A percentile compares a stretch with the other conserved stretches of the same genome.
Conservation (phyloP, 73 alveolate genomes). For the Paramecium bursaria region DNA sequence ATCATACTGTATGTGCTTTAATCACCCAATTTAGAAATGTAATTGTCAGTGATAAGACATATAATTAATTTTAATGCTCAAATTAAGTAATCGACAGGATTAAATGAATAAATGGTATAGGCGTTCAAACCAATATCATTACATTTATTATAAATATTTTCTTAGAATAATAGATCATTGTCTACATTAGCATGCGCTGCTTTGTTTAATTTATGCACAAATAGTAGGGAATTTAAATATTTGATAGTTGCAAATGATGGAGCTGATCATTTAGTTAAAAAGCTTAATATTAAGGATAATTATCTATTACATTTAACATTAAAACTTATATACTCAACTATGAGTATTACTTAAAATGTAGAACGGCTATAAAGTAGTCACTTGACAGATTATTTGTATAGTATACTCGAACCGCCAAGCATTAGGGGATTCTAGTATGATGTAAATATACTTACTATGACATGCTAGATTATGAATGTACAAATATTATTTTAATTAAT, state of each 20-base stretch:
- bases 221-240: conserved; percentile 41
- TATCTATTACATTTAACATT: conserved; percentile 34
- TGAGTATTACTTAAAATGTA: conserved; percentile 51
- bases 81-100: conserved; percentile 19
- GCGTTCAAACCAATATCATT: conserved; percentile 27
- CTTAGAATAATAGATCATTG: conserved; percentile 1
- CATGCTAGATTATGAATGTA: conserved; percentile 10
- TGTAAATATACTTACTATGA: neutral
- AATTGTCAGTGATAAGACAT: neutral
- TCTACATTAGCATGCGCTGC: conserved; percentile 24
- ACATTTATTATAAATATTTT: neutral
- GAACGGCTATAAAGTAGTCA: neutral
- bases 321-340: conserved; percentile 29
- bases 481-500: too few relatives aligned
- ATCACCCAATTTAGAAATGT: conserved; percentile 16
- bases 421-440: conserved; percentile 32
- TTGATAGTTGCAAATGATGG: conserved; percentile 5
- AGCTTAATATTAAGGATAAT: neutral
- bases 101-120: conserved; percentile 15
- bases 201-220: conserved; percentile 35
- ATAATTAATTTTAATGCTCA: conserved; percentile 32
- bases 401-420: conserved; percentile 6
- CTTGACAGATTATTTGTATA: conserved; percentile 41
- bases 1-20: neutral
- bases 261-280: neutral